Evolutionary conservation across 495 filamentous ascomycete genomes (phyloP).

Genomic region (Xanthoparmelia taractica): DNA sequence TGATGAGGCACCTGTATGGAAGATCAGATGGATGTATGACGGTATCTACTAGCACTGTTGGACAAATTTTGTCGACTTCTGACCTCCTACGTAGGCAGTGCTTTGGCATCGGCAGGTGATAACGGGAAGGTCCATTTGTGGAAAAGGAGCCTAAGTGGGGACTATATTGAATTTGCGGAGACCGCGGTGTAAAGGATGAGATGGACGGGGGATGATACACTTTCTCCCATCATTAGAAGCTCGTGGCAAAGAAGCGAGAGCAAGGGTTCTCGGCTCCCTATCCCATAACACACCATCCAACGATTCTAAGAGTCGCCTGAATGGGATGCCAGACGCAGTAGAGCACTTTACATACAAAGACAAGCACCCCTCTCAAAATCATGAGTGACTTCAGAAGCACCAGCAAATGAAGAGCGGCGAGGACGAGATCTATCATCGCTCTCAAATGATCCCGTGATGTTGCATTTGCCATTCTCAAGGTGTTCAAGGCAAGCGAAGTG

Average conservation of each 20-base stretch:
- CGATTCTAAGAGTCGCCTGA: background rate
- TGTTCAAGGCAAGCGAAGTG: slow-evolving; percentile 3
- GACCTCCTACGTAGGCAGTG: slow-evolving; percentile 34
- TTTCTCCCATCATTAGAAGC: background rate
- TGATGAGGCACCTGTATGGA: slow-evolving; percentile 39
- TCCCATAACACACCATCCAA: slow-evolving; percentile 11
- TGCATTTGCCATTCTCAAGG: slow-evolving; percentile 9
- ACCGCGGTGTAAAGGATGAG: slow-evolving; percentile 24
- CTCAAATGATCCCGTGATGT: slow-evolving; percentile 8
- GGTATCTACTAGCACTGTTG: slow-evolving; percentile 12
- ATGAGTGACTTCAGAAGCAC: slow-evolving; percentile 6
- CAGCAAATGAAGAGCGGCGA: slow-evolving; percentile 11
- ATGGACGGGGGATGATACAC: background rate
- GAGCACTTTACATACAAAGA: background rate
- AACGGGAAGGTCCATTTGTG: slow-evolving; percentile 45
- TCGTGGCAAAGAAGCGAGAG: background rate
- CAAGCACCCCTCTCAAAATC: slow-evolving; percentile 4
- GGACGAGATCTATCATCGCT: slow-evolving; percentile 13
- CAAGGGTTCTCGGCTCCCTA: background rate
- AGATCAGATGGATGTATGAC: slow-evolving; percentile 37
- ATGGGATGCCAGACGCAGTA: slow-evolving; percentile 13
- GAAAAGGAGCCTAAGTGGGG: slow-evolving; percentile 42
- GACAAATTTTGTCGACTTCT: background rate
- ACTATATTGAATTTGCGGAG: slow-evolving; percentile 47
- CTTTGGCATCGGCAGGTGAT: slow-evolving; percentile 44